Base-by-base conservation (phyloP, 768 basidiomycete species). In the Leucogyrophana mollusca region DNA sequence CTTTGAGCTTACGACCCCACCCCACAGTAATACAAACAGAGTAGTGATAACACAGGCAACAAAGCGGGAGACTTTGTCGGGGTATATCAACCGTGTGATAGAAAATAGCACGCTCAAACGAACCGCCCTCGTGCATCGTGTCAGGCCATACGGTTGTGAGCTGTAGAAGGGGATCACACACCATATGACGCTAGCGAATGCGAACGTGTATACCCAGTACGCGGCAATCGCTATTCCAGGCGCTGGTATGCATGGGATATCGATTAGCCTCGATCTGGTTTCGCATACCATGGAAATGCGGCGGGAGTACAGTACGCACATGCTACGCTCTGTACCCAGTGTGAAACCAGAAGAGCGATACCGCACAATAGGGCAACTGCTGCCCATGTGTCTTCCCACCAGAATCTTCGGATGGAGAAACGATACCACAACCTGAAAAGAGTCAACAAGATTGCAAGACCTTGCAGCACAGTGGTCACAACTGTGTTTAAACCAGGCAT, bases 381-480 rank as follows among this genome's bases (percentile, higher is more conserved):
- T 9, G 58, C 58, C 50, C 47, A 60, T 30, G 48, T 17, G 22
- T 61, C 60, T 9, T 61, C 59, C n/a, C n/a, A n/a, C n/a, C n/a
- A n/a, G n/a, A n/a, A n/a, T n/a, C n/a, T n/a, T n/a, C n/a, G n/a
- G n/a, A 61, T 53, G n/a, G 18, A 37, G 17, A 56, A 34, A 23
- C 59, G 59, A 24, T 59, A 60, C 40, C 54, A 40, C 13, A 60
- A 10, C 21, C 57, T 49, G 18, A 61, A 51, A 10, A 58, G 5
- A 11, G 47, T 47, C 20, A 47, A 27, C 20, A 43, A 22, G 25
- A 61, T 34, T 16, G 40, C 51, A 8, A 54, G 7, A 20, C 18
- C 38, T 3, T 34, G 9, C 9, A 58, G 14, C 21, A 38, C 23
- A 36, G 32, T 46, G 14, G 43, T 45, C n/a, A 50, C 18, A 3